These are phyloP conservation scores for Galerina sulciceps DNA, from an alignment of 768 basidiomycete genomes.

Conservation along the genomic window DNA sequence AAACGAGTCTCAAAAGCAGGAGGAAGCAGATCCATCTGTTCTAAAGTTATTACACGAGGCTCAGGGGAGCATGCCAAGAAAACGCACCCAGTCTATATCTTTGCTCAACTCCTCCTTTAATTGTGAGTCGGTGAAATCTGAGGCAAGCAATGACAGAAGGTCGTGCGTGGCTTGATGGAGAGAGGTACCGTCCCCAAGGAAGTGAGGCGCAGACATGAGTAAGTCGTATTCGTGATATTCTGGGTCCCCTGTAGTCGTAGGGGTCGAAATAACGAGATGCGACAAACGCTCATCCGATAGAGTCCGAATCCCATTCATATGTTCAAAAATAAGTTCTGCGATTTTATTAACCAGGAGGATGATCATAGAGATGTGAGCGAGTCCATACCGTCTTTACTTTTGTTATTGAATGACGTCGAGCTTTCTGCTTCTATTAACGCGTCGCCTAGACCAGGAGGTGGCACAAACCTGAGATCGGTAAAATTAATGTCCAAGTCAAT, in stretches of 20 bases:
- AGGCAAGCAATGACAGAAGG: neutral
- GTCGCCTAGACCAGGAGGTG: neutral
- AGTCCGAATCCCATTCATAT: conserved; percentile 5
- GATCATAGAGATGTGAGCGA: conserved; percentile 12
- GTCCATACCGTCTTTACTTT: neutral
- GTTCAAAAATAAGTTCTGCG: conserved; percentile 2
- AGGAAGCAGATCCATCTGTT: conserved; percentile 18
- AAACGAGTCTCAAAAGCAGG: conserved; percentile 32
- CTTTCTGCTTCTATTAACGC: neutral
- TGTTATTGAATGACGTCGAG: neutral
- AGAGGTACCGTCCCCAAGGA: conserved; percentile 9
- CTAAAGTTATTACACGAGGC: neutral
- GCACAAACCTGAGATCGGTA: neutral
- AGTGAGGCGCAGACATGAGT: conserved; percentile 9
- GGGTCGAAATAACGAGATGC: neutral
- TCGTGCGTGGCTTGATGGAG: conserved; percentile 7
- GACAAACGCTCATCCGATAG: neutral
- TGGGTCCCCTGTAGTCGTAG: neutral
- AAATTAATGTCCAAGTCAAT: neutral
- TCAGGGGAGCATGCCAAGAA: neutral
- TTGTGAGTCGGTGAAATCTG: neutral
- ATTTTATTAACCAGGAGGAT: neutral
- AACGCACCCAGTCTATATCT: conserved; percentile 1
- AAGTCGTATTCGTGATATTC: neutral
- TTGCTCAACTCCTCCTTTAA: neutral